Conservation (phyloP, 2,329 filamentous ascomycete species). For the Xylaria sp. region DNA sequence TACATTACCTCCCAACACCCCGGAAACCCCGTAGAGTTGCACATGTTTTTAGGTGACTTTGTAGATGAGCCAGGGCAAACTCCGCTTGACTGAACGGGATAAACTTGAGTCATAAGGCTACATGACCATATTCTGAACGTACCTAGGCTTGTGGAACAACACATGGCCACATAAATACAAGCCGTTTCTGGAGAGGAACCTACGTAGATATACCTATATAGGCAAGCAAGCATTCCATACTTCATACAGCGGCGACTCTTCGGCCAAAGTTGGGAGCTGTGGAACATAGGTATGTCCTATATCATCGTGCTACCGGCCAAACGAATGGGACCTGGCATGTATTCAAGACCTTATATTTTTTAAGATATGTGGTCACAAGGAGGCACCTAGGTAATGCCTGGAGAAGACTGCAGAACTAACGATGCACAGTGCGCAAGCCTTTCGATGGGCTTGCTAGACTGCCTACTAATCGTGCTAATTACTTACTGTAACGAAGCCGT, state of each 20-base stretch:
- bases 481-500: no score
- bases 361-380: not conserved
- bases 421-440: not conserved
- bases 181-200: constrained; percentile 3
- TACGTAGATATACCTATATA: not conserved
- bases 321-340: constrained; percentile 1
- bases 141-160: not conserved
- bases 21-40: no score
- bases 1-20: no score
- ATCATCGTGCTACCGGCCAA: constrained; percentile 4
- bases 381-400: not conserved
- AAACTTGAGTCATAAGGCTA: constrained; percentile 3
- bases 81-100: not conserved
- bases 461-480: no score
- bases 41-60: no score
- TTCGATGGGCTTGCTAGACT: no score
- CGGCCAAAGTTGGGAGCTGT: constrained; percentile 1
- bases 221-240: not conserved
- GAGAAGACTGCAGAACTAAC: no score
- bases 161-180: constrained; percentile 5
- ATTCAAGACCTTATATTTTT: not conserved
- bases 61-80: constrained; percentile 5
- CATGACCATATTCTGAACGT: not conserved
- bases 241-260: not conserved
- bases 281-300: constrained; percentile 2